These are phyloP conservation scores for Chlamydomonas schloesseri DNA, from an alignment of 139 green algal species.

Conservation along the genomic window DNA sequence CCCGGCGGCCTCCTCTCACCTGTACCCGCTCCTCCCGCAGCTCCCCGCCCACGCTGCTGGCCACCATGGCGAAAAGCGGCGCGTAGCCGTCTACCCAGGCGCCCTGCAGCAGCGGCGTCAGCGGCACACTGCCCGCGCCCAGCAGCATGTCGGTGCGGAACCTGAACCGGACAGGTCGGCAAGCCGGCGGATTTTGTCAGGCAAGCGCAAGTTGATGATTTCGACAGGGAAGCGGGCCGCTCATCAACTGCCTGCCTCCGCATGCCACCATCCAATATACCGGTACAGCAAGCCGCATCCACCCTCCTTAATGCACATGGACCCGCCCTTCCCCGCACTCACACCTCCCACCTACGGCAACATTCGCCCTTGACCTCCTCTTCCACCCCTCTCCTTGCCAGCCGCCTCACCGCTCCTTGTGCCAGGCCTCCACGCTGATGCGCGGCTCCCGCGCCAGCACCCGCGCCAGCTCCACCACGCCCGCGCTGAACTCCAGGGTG, in stretches of 20 bases:
- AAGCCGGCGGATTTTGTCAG: too few species aligned
- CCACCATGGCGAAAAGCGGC: slow-evolving; percentile 62
- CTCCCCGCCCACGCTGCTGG: background rate
- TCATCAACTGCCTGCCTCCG: too few species aligned
- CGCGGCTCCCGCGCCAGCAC: slow-evolving; percentile 61
- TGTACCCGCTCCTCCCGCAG: slow-evolving; percentile 58
- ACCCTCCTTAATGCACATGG: too few species aligned
- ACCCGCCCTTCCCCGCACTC: too few species aligned
- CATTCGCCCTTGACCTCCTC: too few species aligned
- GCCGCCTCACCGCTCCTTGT: slow-evolving; percentile 64
- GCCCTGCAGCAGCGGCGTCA: slow-evolving; percentile 70
- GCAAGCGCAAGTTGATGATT: too few species aligned
- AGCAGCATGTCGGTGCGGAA: slow-evolving; percentile 69
- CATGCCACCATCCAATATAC: too few species aligned
- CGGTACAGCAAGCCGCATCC: too few species aligned
- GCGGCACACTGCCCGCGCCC: slow-evolving; percentile 65
- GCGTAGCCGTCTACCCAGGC: slow-evolving; percentile 76
- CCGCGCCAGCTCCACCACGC: slow-evolving; percentile 66
- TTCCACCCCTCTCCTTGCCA: too few species aligned
- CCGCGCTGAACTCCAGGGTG: slow-evolving; percentile 62
- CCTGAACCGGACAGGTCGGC: too few species aligned
- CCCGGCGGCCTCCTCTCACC: background rate
- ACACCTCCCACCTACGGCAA: too few species aligned
- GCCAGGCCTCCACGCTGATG: slow-evolving; percentile 70
- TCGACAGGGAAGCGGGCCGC: too few species aligned